phyloP scores from a whole-genome alignment of 108 stramenopile genomes.

The Nitzschia sp. region DNA sequence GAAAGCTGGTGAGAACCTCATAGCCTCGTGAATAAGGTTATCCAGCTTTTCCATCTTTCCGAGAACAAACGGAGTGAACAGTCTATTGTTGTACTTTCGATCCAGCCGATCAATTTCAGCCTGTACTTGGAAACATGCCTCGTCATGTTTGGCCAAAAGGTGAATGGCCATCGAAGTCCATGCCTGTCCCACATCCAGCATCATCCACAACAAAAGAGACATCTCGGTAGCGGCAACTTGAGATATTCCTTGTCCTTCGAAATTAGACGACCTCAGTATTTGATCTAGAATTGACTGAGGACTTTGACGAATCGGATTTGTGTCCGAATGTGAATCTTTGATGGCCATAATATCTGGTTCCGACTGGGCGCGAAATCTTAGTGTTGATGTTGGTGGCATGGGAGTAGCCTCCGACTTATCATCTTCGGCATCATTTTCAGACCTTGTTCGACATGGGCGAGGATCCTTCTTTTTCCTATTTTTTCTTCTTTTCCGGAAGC shows the following conservation, averaged over 20 bases:
- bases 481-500: slow-evolving; percentile 1
- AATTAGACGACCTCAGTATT: slow-evolving; percentile 17
- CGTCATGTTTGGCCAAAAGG: slow-evolving; percentile 19
- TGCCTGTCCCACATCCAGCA: slow-evolving; percentile 38
- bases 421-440: slow-evolving; percentile 8
- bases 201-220: slow-evolving; percentile 29
- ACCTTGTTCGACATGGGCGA: slow-evolving; percentile 5
- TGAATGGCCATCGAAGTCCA: slow-evolving; percentile 38
- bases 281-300: slow-evolving; percentile 27
- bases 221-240: slow-evolving; percentile 25
- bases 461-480: neutral
- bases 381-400: neutral
- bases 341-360: slow-evolving; percentile 12
- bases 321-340: neutral
- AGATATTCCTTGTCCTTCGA: slow-evolving; percentile 26
- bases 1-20: slow-evolving; percentile 28
- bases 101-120: slow-evolving; percentile 32
- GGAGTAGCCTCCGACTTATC: neutral
- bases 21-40: slow-evolving; percentile 37
- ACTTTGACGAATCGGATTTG: neutral
- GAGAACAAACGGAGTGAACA: slow-evolving; percentile 26
- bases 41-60: slow-evolving; percentile 33
- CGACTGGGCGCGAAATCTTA: slow-evolving; percentile 4
- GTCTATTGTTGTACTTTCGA: slow-evolving; percentile 8
- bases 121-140: slow-evolving; percentile 28